Evolutionary conservation across 2,329 filamentous ascomycete genomes (phyloP).

Genomic region (Zasmidium cellare): DNA sequence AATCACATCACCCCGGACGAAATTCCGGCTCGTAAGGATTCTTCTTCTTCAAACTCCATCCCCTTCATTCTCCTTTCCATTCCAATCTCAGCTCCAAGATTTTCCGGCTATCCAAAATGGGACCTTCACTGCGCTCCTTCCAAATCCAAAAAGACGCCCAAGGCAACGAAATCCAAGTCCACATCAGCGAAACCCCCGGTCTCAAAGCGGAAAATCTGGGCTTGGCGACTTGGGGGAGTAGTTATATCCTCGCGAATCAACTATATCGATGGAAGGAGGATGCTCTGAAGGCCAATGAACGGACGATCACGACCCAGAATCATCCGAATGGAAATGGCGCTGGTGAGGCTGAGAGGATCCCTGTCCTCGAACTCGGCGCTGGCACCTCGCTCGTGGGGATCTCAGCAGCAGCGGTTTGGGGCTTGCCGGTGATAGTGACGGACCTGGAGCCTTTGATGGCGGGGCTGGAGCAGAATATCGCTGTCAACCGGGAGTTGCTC

Average conservation of each 20-base stretch:
- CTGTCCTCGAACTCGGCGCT: conserved; percentile 40
- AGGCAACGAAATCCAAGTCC: conserved; percentile 10
- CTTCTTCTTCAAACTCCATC: too few species aligned
- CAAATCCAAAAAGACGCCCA: conserved; percentile 71
- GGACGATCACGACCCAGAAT: too few species aligned
- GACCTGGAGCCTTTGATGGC: conserved; percentile 37
- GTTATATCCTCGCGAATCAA: conserved; percentile 37
- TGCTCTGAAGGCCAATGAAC: conserved; percentile 7
- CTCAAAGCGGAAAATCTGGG: conserved; percentile 36
- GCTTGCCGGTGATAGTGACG: conserved; percentile 33
- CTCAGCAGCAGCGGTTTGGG: conserved; percentile 35
- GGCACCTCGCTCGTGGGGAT: conserved; percentile 42
- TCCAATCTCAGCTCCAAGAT: not conserved
- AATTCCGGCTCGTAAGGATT: too few species aligned
- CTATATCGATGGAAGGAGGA: conserved; percentile 34
- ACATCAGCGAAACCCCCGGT: conserved; percentile 22
- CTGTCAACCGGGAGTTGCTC: conserved; percentile 29
- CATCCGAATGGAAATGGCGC: too few species aligned
- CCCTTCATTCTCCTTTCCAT: not conserved
- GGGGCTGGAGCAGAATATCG: conserved; percentile 35
- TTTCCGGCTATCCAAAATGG: too few species aligned
- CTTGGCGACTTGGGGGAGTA: conserved; percentile 42
- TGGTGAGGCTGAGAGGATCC: conserved; percentile 12
- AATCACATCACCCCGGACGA: too few species aligned
- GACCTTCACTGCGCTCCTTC: conserved; percentile 65